phyloP scores from a whole-genome alignment of 768 basidiomycete genomes.

The Termitomyces sp. region DNA sequence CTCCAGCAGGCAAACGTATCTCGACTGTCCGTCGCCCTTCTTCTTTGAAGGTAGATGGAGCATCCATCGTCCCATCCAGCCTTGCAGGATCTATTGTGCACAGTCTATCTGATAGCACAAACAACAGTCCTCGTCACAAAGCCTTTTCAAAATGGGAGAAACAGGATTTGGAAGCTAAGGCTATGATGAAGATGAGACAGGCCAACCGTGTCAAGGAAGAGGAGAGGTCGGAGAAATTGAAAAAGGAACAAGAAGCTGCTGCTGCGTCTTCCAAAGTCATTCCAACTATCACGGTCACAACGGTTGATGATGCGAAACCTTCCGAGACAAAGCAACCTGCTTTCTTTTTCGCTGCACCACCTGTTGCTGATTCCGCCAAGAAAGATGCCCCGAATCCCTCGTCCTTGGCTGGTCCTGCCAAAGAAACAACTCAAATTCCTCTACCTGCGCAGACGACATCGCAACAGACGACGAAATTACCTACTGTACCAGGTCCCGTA shows the following conservation, averaged over 20 bases:
- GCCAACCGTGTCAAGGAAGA: conserved; percentile 40
- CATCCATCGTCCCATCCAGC: conserved; percentile 7
- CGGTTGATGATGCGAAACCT: conserved; percentile 21
- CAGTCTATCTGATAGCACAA: conserved; percentile 51
- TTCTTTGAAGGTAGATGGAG: conserved; percentile 9
- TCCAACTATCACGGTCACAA: conserved; percentile 25
- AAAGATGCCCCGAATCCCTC: conserved; percentile 7
- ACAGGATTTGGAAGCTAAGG: conserved; percentile 77
- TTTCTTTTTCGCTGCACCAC: conserved; percentile 17
- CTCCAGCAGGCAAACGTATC: conserved; percentile 28
- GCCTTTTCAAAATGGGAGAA: conserved; percentile 82
- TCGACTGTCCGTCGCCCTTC: conserved; percentile 42
- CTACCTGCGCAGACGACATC: conserved; percentile 10
- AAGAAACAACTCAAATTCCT: not conserved
- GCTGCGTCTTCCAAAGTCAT: conserved; percentile 18
- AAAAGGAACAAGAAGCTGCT: conserved; percentile 18
- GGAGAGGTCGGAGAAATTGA: conserved; percentile 27
- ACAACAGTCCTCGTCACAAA: conserved; percentile 31
- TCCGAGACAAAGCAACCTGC: conserved; percentile 16
- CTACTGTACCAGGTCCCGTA: conserved; percentile 1
- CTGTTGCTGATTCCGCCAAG: conserved; percentile 8
- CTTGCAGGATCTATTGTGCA: conserved; percentile 20
- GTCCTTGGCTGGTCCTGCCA: conserved; percentile 3
- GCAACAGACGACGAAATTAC: conserved; percentile 10
- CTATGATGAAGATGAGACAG: conserved; percentile 66